Conservation (phyloP, 768 basidiomycete species). For the Asterophora parasitica region DNA sequence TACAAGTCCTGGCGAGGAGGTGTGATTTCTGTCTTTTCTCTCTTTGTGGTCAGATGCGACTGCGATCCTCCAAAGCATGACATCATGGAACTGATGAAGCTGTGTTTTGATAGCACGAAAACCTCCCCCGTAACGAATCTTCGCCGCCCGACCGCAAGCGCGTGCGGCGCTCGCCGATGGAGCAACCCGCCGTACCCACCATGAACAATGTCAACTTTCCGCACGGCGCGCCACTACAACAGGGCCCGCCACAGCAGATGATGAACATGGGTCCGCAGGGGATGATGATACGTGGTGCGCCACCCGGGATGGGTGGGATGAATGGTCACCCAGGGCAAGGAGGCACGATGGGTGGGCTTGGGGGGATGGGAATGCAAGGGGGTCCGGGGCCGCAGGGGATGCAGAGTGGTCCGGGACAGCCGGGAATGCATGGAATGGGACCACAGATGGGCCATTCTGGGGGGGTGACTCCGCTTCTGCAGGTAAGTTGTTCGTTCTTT, state of each 20-base stretch:
- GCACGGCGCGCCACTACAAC: constrained; percentile 29
- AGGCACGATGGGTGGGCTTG: constrained; percentile 6
- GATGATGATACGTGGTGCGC: constrained; percentile 35
- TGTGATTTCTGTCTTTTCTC: constrained; percentile 20
- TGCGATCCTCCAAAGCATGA: too few relatives aligned
- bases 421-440: constrained; percentile 21
- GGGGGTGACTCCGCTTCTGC: constrained; percentile 36
- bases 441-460: constrained; percentile 33
- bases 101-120: constrained; percentile 37
- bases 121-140: constrained; percentile 42
- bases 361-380: constrained; percentile 20
- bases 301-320: constrained; percentile 23
- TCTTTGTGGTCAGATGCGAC: too few relatives aligned
- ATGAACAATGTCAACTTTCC: constrained; percentile 17
- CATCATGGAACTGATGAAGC: not conserved
- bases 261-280: constrained; percentile 29
- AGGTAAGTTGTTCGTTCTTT: constrained; percentile 19
- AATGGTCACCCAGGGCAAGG: constrained; percentile 17
- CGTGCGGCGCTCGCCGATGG: constrained; percentile 44
- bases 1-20: constrained; percentile 62
- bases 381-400: constrained; percentile 19
- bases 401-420: constrained; percentile 11
- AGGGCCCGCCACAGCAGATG: constrained; percentile 22
- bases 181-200: constrained; percentile 34
- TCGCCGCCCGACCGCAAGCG: constrained; percentile 59